Evolutionary conservation across 2,329 filamentous ascomycete species (phyloP), one percentile per base, ranked within the genome.

Genomic region (Aspergillus udagawae): DNA sequence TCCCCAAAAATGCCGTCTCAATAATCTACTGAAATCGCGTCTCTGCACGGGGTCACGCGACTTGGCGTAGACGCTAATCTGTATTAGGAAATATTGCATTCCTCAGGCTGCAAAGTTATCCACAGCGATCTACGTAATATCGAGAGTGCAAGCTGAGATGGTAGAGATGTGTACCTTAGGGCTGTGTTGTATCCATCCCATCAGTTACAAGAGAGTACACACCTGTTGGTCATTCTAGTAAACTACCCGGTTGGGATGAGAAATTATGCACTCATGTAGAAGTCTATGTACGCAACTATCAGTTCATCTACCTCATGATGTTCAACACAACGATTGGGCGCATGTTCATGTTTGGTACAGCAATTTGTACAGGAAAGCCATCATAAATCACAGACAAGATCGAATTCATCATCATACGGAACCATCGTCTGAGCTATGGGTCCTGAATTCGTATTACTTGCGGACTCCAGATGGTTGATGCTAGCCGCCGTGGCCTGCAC

Each of bases 341-440:
- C 32, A 35, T 38, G 5, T 17, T 17, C 32, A 27, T 17, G 23
- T n/a, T 27, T 14, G 12, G 23, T 8, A 14, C 23, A n/a, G 14
- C 45, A 49, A 6, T 49, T 23, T 14, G 12, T 25, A 27, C 21
- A 8, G n/a, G n/a, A 21, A 4, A 28, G 5, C 49, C 38, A 20
- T 54, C 35, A 58, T 5, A 64, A 45, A 54, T 66, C 64, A 20
- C 60, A 65, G 17, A 64, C 51, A 41, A 64, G 42, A 41, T 65
- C 63, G 41, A 59, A 65, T n/a, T 66, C 58, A 8, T 54, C 54
- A 56, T 65, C 61, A 51, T 64, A 63, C 4, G 56, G 54, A 3
- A 66, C 60, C 23, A 47, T 58, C 9, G 60, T 63, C 23, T 60
- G 58, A 23, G 57, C 54, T 17, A 51, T 4, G 8, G 44, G 29